Evolutionary conservation across 495 filamentous ascomycete species (phyloP), one percentile per base, ranked within the genome.

Genomic region (Pyrenula aspistea): DNA sequence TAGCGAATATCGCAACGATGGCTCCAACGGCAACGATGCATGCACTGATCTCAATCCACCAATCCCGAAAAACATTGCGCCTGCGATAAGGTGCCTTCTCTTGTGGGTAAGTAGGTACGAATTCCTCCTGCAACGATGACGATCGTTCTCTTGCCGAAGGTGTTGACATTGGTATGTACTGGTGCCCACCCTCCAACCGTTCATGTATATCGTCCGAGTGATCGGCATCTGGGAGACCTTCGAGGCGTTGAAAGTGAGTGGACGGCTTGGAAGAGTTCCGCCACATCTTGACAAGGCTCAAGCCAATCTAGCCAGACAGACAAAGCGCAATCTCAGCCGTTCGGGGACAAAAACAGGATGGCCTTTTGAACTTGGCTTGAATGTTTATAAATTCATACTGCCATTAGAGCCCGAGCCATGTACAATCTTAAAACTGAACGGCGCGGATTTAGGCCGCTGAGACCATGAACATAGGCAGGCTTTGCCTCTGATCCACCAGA

Each of bases 1-100:
- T 66, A 24, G 52, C 60, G 10, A 63, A 59, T 3, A 68, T 61
- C 12, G 65, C 65, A 15, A 25, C 24, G n/a, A 55, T 22, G 15
- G 57, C 25, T 25, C 24, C 20, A 4, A 25, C 49, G 11, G 47
- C 42, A 2, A 25, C 22, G 24, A 48, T 2, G n/a, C 53, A 56
- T 2, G 24, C 23, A 12, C 23, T 22, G 15, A 58, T 55, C n/a
- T 58, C 57, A 24, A 56, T 22, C 57, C 57, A 58, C 57, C 57
- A 58, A 24, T 56, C 50, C n/a, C 19, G 8, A 8, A 52, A 52
- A 52, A 52, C 20, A 42, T 15, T 42, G 31, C 31, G 31, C 15
- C 31, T 4, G 15, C 31, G 31, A 15, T 8, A 42, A 15, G 31
- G 31, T 15, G 15, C 15, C n/a, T n/a, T n/a, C n/a, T n/a, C n/a